Evolutionary conservation across 208 protist genomes (phyloP), one percentile per base, ranked within the genome.

Genomic region (Tritrichomonas foetus): DNA sequence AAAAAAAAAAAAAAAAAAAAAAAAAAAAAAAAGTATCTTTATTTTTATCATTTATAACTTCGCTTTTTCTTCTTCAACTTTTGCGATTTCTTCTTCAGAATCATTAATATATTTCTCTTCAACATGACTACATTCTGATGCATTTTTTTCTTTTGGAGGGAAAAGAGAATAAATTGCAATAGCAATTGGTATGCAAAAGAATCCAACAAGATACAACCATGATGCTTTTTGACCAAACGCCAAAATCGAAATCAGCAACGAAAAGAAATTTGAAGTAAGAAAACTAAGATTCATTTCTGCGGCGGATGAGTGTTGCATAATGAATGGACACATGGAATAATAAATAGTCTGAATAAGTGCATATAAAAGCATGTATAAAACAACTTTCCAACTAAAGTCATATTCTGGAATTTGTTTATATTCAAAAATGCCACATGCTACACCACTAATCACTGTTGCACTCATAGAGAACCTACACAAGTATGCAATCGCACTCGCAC

Each of bases 261-360:
- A 89, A 20, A 89, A 33, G 47, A 89, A 89, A 39, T 89, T 89
- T 3, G 41, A 61, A 33, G 78, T 61, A 1, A 89, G 27, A 53
- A 89, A 57, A 39, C n/a, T 47, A 8, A 89, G 3, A 89, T 89
- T 89, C 78, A 89, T 89, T 47, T 61, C 78, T 53, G 78, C 41
- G 33, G 78, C 78, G 20, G 33, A 39, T 20, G 78, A 89, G 57
- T 61, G 27, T 89, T 89, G 8, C 78, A 89, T 61, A 8, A 89
- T 57, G 8, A 89, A 9, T 33, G 78, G 78, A 89, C 3, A 2
- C 53, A 53, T 39, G 8, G 47, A 39, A 39, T 89, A 89, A 89
- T 89, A 89, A 44, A 57, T 1, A 16, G 78, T 33, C 0, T 47
- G 8, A 22, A 89, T n/a, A 13, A 89, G 3, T 33, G 25, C 14